phyloP scores from a whole-genome alignment of 164 flowering plant genomes.

The Vitis amurensis region DNA sequence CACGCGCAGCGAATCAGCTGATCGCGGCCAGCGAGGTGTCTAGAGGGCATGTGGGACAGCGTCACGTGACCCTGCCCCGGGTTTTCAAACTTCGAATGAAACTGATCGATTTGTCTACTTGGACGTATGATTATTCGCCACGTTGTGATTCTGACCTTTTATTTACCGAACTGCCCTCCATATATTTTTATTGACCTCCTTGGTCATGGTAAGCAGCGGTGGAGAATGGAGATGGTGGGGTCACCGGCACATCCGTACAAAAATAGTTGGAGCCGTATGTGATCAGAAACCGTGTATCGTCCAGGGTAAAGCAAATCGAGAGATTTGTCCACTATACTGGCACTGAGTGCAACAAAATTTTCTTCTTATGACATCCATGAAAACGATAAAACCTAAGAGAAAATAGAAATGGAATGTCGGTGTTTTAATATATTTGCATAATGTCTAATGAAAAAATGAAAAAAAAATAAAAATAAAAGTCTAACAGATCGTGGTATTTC shows the following conservation, averaged over 20 bases:
- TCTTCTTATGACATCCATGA: too few species aligned
- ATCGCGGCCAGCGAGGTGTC: constrained; percentile 12
- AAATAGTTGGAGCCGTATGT: not conserved
- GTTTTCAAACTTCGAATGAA: not conserved
- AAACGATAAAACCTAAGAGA: too few species aligned
- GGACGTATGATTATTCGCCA: constrained; percentile 5
- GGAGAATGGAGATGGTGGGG: not conserved
- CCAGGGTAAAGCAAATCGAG: too few species aligned
- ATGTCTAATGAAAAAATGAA: too few species aligned
- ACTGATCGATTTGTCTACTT: not conserved
- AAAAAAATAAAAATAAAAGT: too few species aligned
- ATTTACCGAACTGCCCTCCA: not conserved
- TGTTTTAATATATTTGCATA: too few species aligned
- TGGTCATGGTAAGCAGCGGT: not conserved
- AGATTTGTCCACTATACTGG: not conserved
- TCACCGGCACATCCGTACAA: not conserved
- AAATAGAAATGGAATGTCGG: too few species aligned
- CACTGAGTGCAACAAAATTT: too few species aligned
- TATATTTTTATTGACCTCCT: not conserved
- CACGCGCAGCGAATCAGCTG: constrained; percentile 14
- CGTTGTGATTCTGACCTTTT: constrained; percentile 5
- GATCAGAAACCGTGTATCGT: not conserved
- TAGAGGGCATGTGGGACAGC: not conserved
- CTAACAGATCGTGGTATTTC: too few species aligned
- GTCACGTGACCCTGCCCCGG: constrained; percentile 17